phyloP scores from a whole-genome alignment of 2,329 filamentous ascomycete species.

The Aspergillus oerlinghausenensis region DNA sequence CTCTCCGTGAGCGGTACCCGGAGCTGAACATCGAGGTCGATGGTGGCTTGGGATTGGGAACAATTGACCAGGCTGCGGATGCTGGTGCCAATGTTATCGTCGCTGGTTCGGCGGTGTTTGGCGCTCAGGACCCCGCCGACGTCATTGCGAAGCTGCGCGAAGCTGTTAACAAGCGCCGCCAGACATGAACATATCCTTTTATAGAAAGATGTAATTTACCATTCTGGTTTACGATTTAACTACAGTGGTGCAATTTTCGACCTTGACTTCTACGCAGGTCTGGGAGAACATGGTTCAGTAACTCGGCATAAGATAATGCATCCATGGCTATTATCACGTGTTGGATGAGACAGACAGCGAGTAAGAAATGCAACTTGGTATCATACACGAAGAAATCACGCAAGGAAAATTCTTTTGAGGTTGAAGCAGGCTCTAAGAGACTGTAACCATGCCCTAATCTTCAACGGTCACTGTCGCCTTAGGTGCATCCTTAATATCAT shows the following conservation, averaged over 20 bases:
- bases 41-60: constrained; percentile 80
- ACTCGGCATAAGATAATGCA: not conserved
- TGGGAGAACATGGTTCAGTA: no score
- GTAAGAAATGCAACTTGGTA: not conserved
- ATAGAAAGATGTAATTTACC: not conserved
- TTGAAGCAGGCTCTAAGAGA: not conserved
- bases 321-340: not conserved
- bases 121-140: constrained; percentile 78
- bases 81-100: constrained; percentile 98
- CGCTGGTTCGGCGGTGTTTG: constrained; percentile 92
- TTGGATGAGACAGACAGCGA: not conserved
- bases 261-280: no score
- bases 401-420: not conserved
- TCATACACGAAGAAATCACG: not conserved
- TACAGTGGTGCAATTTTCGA: not conserved
- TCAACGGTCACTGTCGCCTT: not conserved
- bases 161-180: constrained; percentile 64
- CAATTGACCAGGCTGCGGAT: constrained; percentile 89
- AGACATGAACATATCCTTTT: constrained; percentile 6
- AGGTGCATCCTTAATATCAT: not conserved
- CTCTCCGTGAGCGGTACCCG: constrained; percentile 77
- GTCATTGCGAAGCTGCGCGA: constrained; percentile 79
- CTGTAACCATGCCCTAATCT: not conserved
- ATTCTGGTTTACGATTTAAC: not conserved
- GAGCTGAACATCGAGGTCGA: constrained; percentile 97